Evolutionary conservation across 208 protist species (phyloP).

Genomic region (Leishmania arabica): DNA sequence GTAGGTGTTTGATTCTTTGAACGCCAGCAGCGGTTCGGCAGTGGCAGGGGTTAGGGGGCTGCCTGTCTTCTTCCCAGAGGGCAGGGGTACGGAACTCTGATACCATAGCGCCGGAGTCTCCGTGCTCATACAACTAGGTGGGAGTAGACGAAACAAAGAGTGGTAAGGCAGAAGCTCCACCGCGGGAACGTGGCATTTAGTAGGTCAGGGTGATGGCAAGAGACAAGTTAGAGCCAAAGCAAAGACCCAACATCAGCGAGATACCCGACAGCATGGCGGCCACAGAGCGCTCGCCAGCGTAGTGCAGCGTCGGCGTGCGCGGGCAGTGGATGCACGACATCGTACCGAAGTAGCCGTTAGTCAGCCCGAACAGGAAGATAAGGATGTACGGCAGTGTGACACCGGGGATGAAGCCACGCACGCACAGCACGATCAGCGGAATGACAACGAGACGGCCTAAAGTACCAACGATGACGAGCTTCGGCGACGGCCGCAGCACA

Average conservation of each 20-base stretch:
- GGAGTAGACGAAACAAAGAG: background rate
- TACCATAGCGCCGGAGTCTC: background rate
- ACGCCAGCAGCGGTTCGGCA: background rate
- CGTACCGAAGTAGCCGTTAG: conserved; percentile 81
- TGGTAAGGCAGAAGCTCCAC: background rate
- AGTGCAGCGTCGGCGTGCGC: conserved; percentile 40
- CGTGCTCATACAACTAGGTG: background rate
- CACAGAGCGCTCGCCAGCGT: conserved; percentile 64
- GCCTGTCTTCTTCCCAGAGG: background rate
- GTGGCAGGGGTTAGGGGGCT: background rate
- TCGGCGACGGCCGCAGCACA: conserved; percentile 40
- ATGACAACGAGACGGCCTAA: conserved; percentile 57
- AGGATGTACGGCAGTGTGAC: conserved; percentile 56
- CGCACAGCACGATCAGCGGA: conserved; percentile 65
- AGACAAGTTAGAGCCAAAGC: conserved; percentile 50
- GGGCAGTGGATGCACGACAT: conserved; percentile 74
- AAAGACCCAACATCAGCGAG: conserved; percentile 56
- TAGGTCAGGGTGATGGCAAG: conserved; percentile 49
- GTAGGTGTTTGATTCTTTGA: background rate
- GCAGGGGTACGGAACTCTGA: background rate
- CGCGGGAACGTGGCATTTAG: conserved; percentile 2
- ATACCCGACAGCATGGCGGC: conserved; percentile 53
- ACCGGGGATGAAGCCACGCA: conserved; percentile 46
- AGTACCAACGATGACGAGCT: conserved; percentile 45
- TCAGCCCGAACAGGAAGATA: conserved; percentile 48